Percentiles rank a stretch among this genome's conserved stretches.
phyloP scores from a whole-genome alignment of 805 yeast genomes.

The Suhomyces faveliae region DNA sequence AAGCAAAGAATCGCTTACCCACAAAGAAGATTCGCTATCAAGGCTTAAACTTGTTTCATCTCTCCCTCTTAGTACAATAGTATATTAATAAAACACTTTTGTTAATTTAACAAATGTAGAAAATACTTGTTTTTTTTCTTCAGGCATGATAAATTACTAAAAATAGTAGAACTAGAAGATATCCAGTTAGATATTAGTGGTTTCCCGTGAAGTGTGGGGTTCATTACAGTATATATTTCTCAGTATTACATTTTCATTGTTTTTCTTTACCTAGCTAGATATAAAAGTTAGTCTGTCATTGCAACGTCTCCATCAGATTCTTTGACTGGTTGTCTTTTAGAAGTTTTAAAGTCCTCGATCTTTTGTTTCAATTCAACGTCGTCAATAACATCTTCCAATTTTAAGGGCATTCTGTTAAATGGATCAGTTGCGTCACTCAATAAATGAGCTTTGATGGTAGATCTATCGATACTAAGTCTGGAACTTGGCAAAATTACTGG shows the following conservation, averaged over 20 bases:
- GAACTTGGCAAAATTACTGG: conserved; percentile 94
- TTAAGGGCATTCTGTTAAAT: conserved; percentile 89
- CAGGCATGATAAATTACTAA: too few species aligned
- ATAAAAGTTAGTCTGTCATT: conserved; percentile 15
- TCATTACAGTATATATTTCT: too few species aligned
- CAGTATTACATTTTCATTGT: too few species aligned
- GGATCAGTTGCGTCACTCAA: conserved; percentile 97
- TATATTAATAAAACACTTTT: conserved; percentile 7
- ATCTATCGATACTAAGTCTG: conserved; percentile 77
- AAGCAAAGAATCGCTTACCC: conserved; percentile 96
- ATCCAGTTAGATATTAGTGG: too few species aligned
- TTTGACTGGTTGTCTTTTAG: conserved; percentile 31
- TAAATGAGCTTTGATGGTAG: conserved; percentile 90
- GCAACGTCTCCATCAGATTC: conserved; percentile 15
- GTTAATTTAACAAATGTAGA: conserved; percentile 1
- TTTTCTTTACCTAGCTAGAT: not conserved
- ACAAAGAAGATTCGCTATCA: conserved; percentile 96
- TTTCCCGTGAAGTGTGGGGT: too few species aligned
- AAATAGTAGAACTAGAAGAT: too few species aligned
- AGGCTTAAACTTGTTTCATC: conserved; percentile 63
- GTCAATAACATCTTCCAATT: conserved; percentile 82
- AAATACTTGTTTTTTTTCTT: too few species aligned
- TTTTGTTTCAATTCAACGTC: conserved; percentile 64
- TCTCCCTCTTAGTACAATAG: conserved; percentile 6
- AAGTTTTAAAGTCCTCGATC: conserved; percentile 56